Evolutionary conservation across 345 rosid species (phyloP), one percentile per base, ranked within the genome.

Genomic region (Eucalyptus regnans): DNA sequence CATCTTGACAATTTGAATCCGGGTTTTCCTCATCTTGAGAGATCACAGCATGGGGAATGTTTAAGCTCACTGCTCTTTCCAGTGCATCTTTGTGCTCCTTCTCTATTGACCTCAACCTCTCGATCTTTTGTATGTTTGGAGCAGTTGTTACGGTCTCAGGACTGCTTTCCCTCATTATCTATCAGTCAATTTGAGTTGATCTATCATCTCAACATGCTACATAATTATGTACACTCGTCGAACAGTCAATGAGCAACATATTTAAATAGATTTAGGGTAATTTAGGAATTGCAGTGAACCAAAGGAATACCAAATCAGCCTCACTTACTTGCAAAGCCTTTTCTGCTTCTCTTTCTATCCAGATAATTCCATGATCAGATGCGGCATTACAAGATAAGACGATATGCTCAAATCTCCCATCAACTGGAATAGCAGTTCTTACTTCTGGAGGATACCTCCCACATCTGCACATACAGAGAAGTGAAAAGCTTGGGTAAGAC

Each of bases 381-480:
- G 98, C 97, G 50, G 97, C 97, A 60, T 94, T 95, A n/a, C n/a
- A n/a, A n/a, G 99, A 96, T 79, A 98, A 92, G 51, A 98, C 96
- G 23, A 98, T 98, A 89, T 96, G 99, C 80, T 98, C 99, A 88
- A 98, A 98, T 89, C 99, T 95, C 52, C 97, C 99, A 87, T 98
- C 99, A 2, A 98, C 99, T 3, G 99, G 99, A 88, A 98, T 97
- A 23, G 99, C 99, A 9, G 99, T 98, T 92, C 98, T 95, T 66
- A 98, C 99, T 92, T 97, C 96, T 1, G 99, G 99, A 83, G 98
- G 99, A 94, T 88, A 98, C 94, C 99, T 97, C 92, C 99, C 98
- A 86, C 99, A 98, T 91, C 99, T 97, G 92, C 60, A 58, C 18
- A 84, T 6, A 71, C 25, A 33, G 6, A 33, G 48, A 43, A 48